Base-by-base conservation (phyloP, 2,329 filamentous ascomycete species). In the Penicillium sp. region DNA sequence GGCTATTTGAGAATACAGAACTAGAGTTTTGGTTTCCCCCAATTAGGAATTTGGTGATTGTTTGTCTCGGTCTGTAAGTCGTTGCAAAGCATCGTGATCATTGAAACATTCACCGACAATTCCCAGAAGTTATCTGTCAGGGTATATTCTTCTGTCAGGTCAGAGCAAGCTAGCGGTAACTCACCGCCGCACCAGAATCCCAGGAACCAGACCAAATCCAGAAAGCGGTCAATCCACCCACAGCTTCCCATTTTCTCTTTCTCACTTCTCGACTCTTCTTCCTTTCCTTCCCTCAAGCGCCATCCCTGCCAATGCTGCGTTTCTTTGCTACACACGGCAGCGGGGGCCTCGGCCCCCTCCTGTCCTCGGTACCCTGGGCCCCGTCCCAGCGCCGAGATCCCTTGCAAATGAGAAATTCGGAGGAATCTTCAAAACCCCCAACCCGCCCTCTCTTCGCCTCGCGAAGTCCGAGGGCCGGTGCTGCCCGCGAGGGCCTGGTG, bases 381-480 rank as follows among this genome's bases (percentile, higher is more conserved):
- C 4, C 17, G 14, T 43, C 25, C 61, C 52, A 56, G 50, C 42
- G 41, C 58, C 61, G 63, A 68, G 58, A 66, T 39, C 49, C 61
- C 64, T 78, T 81, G 91, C 91, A 93, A 92, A 92, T 93, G 91
- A 92, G 91, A 95, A 95, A 95, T 94, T 95, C 91, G 91, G 91
- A 95, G 91, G 90, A 95, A 88, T 93, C 90, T 93, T 91, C 90
- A 92, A 76, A 56, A 73, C 63, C 63, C 58, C 80, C 74, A 77
- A 76, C 78, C 79, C 74, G 73, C 76, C 72, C 74, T 73, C 72
- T 70, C 67, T 67, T 67, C 69, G 62, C 64, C 64, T 64, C 60
- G 60, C 47, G 53, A 60, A 59, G 42, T 38, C 47, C 54, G 58
- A 65, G 69, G 52, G 52, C 69, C 70, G 76, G 76, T 78, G 69